Evolutionary conservation across 345 rosid genomes (phyloP).

Genomic region (Euphorbia lathyris): DNA sequence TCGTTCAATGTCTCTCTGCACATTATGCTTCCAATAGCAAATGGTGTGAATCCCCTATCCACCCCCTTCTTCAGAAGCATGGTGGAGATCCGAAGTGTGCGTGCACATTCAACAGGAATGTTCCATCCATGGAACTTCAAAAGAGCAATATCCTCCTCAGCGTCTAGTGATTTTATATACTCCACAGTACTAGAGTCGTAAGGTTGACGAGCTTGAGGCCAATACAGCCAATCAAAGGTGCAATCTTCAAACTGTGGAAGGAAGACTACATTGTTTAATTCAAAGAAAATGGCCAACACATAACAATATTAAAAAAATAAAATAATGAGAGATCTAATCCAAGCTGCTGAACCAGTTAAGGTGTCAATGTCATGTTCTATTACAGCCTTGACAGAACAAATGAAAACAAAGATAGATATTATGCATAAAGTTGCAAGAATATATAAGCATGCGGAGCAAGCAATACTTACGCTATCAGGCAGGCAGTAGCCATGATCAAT

Average conservation of each 20-base stretch:
- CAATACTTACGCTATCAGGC: constrained; percentile 41
- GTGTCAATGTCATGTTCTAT: constrained; percentile 2
- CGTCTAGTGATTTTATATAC: constrained; percentile 38
- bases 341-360: neutral
- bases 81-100: constrained; percentile 33
- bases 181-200: constrained; percentile 32
- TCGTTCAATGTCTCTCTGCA: constrained; percentile 39
- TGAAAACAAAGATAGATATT: neutral
- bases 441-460: neutral
- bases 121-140: constrained; percentile 41
- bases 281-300: neutral
- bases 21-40: constrained; percentile 40
- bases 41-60: constrained; percentile 38
- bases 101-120: constrained; percentile 29
- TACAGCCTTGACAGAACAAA: neutral
- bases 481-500: constrained; percentile 51
- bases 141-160: constrained; percentile 43
- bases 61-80: constrained; percentile 50
- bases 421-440: neutral
- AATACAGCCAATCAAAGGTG: constrained; percentile 46
- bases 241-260: constrained; percentile 41
- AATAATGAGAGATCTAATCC: neutral
- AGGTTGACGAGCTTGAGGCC: constrained; percentile 49
- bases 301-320: neutral
- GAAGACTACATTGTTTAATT: neutral